Conservation (phyloP, 108 stramenopile species). For the Nitzschia inconspicua region DNA sequence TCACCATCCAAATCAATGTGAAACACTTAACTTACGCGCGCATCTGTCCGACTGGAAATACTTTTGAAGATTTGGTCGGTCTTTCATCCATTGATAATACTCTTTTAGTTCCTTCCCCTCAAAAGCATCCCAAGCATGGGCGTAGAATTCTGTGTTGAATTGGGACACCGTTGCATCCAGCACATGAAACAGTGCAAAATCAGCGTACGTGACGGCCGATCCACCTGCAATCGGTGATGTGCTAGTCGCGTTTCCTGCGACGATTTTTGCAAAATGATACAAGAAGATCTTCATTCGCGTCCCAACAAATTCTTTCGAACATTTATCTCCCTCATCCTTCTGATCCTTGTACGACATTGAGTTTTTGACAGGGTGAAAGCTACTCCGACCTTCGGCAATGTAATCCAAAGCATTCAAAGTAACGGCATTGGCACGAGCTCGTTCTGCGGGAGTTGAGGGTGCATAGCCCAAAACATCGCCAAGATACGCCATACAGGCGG, state of each 20-base stretch:
- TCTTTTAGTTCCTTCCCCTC: slow-evolving; percentile 25
- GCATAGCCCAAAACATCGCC: slow-evolving; percentile 32
- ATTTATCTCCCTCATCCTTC: slow-evolving; percentile 39
- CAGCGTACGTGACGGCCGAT: slow-evolving; percentile 26
- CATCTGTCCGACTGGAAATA: slow-evolving; percentile 24
- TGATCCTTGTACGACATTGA: slow-evolving; percentile 31
- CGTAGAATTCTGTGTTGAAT: slow-evolving; percentile 39
- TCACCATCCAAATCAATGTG: too few relatives aligned
- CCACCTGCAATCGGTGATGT: slow-evolving; percentile 28
- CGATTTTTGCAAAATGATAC: slow-evolving; percentile 30
- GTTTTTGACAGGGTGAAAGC: slow-evolving; percentile 41
- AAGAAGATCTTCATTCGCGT: slow-evolving; percentile 25
- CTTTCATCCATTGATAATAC: slow-evolving; percentile 31
- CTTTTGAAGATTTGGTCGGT: slow-evolving; percentile 27
- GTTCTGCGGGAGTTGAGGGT: slow-evolving; percentile 12
- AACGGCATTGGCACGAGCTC: slow-evolving; percentile 22
- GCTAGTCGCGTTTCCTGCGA: slow-evolving; percentile 11
- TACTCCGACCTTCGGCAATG: slow-evolving; percentile 27
- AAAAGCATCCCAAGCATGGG: slow-evolving; percentile 23
- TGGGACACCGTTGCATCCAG: slow-evolving; percentile 32
- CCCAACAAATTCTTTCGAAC: slow-evolving; percentile 26
- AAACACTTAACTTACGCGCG: slow-evolving; percentile 8
- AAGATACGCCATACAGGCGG: slow-evolving; percentile 34
- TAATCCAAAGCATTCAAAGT: slow-evolving; percentile 30
- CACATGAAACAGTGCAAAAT: slow-evolving; percentile 35